A percentile compares a stretch with the other conserved stretches of the same genome.
Evolutionary conservation across 2,329 filamentous ascomycete species (phyloP).

Genomic region (Chaetomium sp.): DNA sequence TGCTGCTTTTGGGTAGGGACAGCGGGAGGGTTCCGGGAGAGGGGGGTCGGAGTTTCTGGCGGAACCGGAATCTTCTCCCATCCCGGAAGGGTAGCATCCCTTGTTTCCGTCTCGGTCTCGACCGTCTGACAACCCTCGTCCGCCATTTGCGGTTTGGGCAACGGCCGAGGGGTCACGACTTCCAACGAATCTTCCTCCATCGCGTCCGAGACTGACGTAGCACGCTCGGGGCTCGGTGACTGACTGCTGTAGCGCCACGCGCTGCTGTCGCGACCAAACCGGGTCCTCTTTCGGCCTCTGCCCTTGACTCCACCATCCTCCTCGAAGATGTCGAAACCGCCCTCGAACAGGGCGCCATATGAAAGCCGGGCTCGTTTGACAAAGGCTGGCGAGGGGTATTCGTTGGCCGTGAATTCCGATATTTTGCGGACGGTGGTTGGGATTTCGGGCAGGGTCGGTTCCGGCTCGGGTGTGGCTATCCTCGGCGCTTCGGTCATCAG

Average conservation of each 20-base stretch:
- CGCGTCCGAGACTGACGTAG: slow-evolving; percentile 24
- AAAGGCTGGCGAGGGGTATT: slow-evolving; percentile 80
- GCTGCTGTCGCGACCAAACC: slow-evolving; percentile 66
- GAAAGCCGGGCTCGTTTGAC: slow-evolving; percentile 71
- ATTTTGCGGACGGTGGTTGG: slow-evolving; percentile 35
- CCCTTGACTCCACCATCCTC: slow-evolving; percentile 64
- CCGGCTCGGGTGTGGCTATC: slow-evolving; percentile 29
- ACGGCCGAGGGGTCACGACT: slow-evolving; percentile 23
- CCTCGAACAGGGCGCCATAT: slow-evolving; percentile 67
- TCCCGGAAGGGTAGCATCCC: background rate
- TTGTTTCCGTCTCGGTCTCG: slow-evolving; percentile 22
- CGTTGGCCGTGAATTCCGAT: slow-evolving; percentile 46
- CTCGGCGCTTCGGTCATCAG: slow-evolving; percentile 28
- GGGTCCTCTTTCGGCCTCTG: slow-evolving; percentile 68
- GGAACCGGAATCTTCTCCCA: background rate
- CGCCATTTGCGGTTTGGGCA: slow-evolving; percentile 34
- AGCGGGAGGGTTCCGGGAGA: background rate
- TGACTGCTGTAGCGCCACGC: slow-evolving; percentile 75
- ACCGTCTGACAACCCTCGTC: slow-evolving; percentile 41
- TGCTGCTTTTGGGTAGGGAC: background rate
- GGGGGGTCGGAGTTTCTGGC: background rate
- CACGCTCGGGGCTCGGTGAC: slow-evolving; percentile 69
- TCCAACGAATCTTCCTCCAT: slow-evolving; percentile 33
- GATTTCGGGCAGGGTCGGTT: background rate
- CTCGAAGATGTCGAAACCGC: slow-evolving; percentile 68